phyloP scores from a whole-genome alignment of 257 asterid species.

The Lithospermum erythrorhizon region DNA sequence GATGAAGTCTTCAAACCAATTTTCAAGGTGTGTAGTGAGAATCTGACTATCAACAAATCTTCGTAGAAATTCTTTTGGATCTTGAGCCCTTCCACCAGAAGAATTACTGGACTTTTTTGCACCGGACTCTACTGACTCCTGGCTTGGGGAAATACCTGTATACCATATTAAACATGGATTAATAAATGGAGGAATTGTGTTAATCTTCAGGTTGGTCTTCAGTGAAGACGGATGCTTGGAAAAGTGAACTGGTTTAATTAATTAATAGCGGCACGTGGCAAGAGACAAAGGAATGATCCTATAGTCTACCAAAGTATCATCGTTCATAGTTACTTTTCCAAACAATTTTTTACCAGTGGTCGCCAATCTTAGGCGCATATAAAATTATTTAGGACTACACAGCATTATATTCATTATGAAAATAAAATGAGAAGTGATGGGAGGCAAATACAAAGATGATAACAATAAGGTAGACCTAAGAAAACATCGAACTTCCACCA shows the following conservation, averaged over 20 bases:
- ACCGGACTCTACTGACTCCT: constrained; percentile 65
- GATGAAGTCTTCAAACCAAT: constrained; percentile 52
- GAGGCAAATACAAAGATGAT: too few relatives aligned
- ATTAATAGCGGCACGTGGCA: background rate
- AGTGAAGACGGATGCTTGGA: background rate
- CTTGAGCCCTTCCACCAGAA: constrained; percentile 56
- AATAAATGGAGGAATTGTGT: background rate
- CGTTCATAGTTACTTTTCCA: too few relatives aligned
- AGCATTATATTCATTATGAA: too few relatives aligned
- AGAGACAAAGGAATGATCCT: too few relatives aligned
- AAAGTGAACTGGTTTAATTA: background rate
- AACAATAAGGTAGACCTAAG: too few relatives aligned
- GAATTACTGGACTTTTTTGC: constrained; percentile 64
- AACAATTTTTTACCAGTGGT: too few relatives aligned
- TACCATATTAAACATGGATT: background rate
- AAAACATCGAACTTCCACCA: too few relatives aligned
- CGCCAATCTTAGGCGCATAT: too few relatives aligned
- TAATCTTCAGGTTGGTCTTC: background rate
- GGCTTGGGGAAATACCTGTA: constrained; percentile 65
- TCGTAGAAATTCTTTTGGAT: constrained; percentile 68
- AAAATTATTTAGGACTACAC: too few relatives aligned
- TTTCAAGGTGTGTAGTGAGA: constrained; percentile 36
- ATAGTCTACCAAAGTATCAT: too few relatives aligned
- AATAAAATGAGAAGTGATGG: too few relatives aligned
- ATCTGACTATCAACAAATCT: constrained; percentile 62